phyloP scores from a whole-genome alignment of 163 green algal genomes.

The Scenedesmus sp. region DNA sequence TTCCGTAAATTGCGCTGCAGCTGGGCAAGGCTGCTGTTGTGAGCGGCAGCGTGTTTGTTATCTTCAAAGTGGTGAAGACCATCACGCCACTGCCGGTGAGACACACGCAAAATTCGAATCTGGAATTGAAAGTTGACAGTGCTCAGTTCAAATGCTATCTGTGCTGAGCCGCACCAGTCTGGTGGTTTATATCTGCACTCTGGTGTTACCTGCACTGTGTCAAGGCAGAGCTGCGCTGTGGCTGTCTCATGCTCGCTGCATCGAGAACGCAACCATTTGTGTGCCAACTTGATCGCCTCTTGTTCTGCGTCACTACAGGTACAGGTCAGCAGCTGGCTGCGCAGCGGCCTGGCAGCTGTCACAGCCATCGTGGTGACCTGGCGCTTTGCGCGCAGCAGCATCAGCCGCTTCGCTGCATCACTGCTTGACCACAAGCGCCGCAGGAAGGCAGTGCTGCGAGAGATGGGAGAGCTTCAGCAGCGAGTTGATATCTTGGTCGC shows the following conservation, averaged over 20 bases:
- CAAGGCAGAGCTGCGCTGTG: too few relatives aligned
- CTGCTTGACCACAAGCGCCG: constrained; percentile 46
- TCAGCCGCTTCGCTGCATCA: constrained; percentile 39
- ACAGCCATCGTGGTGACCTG: constrained; percentile 34
- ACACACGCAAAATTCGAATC: neutral
- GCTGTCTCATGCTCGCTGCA: too few relatives aligned
- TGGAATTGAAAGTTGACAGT: neutral
- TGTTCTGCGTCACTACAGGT: neutral
- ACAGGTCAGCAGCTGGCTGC: constrained; percentile 31
- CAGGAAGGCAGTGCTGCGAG: constrained; percentile 32
- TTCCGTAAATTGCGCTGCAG: neutral
- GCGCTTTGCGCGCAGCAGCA: constrained; percentile 40
- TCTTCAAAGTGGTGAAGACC: constrained; percentile 38
- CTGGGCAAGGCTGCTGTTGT: constrained; percentile 41
- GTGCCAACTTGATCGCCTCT: neutral
- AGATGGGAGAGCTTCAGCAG: constrained; percentile 35
- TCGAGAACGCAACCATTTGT: too few relatives aligned
- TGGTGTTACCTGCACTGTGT: too few relatives aligned
- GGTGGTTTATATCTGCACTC: too few relatives aligned
- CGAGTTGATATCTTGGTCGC: constrained; percentile 37
- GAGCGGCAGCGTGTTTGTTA: constrained; percentile 22
- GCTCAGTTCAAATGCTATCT: neutral
- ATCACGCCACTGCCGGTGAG: constrained; percentile 43
- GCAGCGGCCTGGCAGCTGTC: neutral
- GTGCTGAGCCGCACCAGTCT: too few relatives aligned